Conservation (phyloP, 148 eudicot genomes). For the Rhododendron griersonianum region DNA sequence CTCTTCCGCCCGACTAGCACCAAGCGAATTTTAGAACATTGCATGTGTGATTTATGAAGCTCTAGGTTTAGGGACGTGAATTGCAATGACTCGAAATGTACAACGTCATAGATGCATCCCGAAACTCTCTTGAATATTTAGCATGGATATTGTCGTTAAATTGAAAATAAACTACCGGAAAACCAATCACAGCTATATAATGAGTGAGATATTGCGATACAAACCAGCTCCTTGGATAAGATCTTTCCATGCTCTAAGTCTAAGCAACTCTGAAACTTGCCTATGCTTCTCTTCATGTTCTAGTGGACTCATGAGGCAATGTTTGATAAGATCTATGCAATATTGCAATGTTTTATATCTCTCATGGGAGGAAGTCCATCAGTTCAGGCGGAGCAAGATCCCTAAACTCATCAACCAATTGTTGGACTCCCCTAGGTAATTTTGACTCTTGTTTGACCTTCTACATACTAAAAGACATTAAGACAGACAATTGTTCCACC, state of each 20-base stretch:
- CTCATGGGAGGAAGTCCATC: background rate
- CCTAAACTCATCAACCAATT: background rate
- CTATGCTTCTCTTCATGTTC: background rate
- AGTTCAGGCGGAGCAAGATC: background rate
- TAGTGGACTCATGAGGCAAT: background rate
- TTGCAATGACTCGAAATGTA: background rate
- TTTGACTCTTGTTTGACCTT: background rate
- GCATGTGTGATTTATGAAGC: background rate
- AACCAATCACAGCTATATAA: background rate
- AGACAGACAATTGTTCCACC: background rate
- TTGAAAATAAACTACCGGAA: background rate
- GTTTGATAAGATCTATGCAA: background rate
- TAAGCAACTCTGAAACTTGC: background rate
- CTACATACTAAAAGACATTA: background rate
- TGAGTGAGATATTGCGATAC: background rate
- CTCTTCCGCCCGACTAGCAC: background rate
- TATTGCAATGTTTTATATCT: background rate
- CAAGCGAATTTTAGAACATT: background rate
- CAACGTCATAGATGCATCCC: background rate
- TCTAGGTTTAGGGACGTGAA: background rate
- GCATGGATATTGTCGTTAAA: background rate
- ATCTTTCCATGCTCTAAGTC: background rate
- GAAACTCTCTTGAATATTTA: background rate
- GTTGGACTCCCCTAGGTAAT: background rate
- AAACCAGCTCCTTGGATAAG: background rate